Evolutionary conservation across 495 filamentous ascomycete genomes (phyloP), one percentile per base, ranked within the genome.

Genomic region (Usnea hakonensis): DNA sequence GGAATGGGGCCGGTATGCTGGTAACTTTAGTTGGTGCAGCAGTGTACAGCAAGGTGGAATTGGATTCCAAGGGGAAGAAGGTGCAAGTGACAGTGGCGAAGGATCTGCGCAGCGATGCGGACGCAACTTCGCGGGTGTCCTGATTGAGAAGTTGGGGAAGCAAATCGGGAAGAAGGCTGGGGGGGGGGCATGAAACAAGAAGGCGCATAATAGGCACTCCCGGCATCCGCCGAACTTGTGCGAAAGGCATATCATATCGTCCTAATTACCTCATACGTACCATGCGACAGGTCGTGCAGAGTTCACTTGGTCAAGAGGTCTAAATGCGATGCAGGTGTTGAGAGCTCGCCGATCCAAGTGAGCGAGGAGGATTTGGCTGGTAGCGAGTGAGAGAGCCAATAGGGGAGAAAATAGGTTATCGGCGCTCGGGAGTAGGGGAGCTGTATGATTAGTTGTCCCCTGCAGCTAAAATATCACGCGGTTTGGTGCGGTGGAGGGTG

Each of bases 1-100:
- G 77, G 60, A 83, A 83, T 38, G 62, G 52, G 5, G 58, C 30
- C 3, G 64, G 64, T n/a, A 66, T 66, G 64, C 40, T 66, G 17
- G 40, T 63, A 13, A 59, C 64, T 14, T 43, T 63, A 26, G 36
- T 54, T 16, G 64, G 64, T 40, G 64, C 64, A 26, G 60, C 32
- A 3, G 28, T 66, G 2, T 66, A 66, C 38, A 63, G 64, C 50
- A 63, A 66, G 46, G 64, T 66, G 17, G 60, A 63, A 26, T 26
- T 66, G 60, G 58, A 63, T 13, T 55, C 56, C 33, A 66, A 63
- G 52, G 59, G 54, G 19, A 63, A 59, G 32, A 63, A 58, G 54
- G 46, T 41, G 23, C 46, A 36, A 17, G n/a, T 19, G 14, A 43
- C 60, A 7, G 38, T 36, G 37, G 28, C 44, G 40, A 60, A 59